A percentile compares a stretch with the other conserved stretches of the same genome.
These are phyloP conservation scores for Helenozyma rhizophorensis DNA, from an alignment of 805 yeast genomes.

Conservation along the genomic window DNA sequence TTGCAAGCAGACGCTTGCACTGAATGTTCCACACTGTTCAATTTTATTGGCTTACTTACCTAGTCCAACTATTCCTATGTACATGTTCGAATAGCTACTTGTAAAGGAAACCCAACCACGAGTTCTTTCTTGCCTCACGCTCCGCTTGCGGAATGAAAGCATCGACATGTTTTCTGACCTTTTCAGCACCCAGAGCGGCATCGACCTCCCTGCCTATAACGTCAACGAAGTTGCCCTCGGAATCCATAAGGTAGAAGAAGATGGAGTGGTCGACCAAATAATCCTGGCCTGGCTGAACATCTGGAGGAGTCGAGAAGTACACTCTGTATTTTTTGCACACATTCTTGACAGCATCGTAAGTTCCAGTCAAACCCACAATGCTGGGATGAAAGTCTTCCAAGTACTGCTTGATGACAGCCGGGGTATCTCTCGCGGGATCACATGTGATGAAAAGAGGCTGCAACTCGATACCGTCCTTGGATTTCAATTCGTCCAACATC, in stretches of 20 bases:
- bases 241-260: constrained; percentile 95
- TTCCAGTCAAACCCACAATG: constrained; percentile 87
- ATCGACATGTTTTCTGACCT: constrained; percentile 70
- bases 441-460: constrained; percentile 94
- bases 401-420: constrained; percentile 79
- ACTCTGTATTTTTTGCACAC: constrained; percentile 89
- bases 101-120: constrained; percentile 57
- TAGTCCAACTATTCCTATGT: constrained; percentile 1
- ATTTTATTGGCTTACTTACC: neutral
- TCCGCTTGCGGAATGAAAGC: constrained; percentile 71
- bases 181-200: constrained; percentile 70
- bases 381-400: constrained; percentile 85
- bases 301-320: constrained; percentile 94
- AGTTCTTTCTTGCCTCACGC: constrained; percentile 59
- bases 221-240: constrained; percentile 94
- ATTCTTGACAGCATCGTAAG: constrained; percentile 77
- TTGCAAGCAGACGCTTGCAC: neutral
- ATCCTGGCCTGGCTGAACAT: constrained; percentile 92
- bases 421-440: constrained; percentile 93
- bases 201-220: constrained; percentile 90
- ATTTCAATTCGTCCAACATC: constrained; percentile 58
- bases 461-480: constrained; percentile 48
- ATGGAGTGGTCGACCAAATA: constrained; percentile 96
- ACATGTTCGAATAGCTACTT: no score
- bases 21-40: neutral